These are phyloP conservation scores for Rugosomyces carneus DNA, from an alignment of 1,284 basidiomycete genomes.

Conservation along the genomic window DNA sequence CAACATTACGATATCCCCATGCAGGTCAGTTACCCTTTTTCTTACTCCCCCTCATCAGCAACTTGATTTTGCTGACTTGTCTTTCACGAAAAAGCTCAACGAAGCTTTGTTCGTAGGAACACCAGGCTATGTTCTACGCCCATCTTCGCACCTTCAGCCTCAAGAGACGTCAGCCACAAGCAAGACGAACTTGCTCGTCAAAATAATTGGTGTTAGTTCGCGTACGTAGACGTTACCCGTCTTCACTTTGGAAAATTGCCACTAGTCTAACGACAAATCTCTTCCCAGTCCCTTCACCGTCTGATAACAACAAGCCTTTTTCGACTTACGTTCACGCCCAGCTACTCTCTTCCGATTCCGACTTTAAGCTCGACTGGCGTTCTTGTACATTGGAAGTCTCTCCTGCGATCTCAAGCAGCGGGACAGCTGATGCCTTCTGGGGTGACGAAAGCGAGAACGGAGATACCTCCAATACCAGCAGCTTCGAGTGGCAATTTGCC, in stretches of 20 bases:
- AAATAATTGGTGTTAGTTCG: constrained; percentile 43
- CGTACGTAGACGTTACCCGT: too few species aligned
- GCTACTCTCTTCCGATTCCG: constrained; percentile 29
- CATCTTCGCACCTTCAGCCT: constrained; percentile 20
- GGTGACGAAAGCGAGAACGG: neutral
- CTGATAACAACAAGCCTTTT: constrained; percentile 30
- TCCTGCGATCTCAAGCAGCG: too few species aligned
- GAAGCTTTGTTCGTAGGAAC: constrained; percentile 60
- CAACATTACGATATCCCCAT: constrained; percentile 47
- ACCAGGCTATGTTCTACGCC: constrained; percentile 53
- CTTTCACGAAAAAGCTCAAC: constrained; percentile 35
- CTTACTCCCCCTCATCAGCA: too few species aligned
- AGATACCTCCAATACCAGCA: constrained; percentile 24
- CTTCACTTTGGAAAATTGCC: neutral
- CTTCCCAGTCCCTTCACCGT: constrained; percentile 35
- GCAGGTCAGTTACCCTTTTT: constrained; percentile 27
- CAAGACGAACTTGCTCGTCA: constrained; percentile 25
- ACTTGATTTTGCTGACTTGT: neutral
- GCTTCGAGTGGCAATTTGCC: constrained; percentile 45
- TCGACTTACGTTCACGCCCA: constrained; percentile 36
- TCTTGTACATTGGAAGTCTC: constrained; percentile 32
- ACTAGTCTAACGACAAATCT: constrained; percentile 1
- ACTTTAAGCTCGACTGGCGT: constrained; percentile 34
- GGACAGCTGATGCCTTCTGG: constrained; percentile 38
- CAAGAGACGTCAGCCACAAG: neutral